A percentile compares a stretch with the other conserved stretches of the same genome.
phyloP scores from a whole-genome alignment of 371 early-diverging fungal species.

The Zychaea mexicana region DNA sequence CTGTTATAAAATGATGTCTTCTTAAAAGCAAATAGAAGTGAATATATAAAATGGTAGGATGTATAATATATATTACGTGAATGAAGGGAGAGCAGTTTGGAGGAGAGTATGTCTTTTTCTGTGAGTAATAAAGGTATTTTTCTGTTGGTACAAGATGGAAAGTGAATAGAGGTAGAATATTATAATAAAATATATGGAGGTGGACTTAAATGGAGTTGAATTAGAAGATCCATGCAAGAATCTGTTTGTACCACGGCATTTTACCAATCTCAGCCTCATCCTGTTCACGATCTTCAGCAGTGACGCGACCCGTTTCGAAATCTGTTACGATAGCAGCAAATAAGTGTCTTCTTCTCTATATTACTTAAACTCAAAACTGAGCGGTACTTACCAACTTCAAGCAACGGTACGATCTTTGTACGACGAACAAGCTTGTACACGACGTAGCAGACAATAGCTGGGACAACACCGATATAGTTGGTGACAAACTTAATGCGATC shows the following conservation, averaged over 20 bases:
- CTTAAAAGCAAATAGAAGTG: no score
- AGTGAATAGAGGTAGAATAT: not conserved
- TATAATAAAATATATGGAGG: not conserved
- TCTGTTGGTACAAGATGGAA: not conserved
- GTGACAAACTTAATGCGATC: conserved; percentile 23
- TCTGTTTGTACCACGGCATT: conserved; percentile 10
- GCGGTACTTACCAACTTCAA: conserved; percentile 46
- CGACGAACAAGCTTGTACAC: conserved; percentile 49
- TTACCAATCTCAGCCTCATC: conserved; percentile 22
- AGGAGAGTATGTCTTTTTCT: not conserved
- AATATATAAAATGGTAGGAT: no score
- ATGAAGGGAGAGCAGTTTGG: not conserved
- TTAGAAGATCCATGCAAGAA: conserved; percentile 9
- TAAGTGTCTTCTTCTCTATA: no score
- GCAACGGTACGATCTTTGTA: conserved; percentile 57
- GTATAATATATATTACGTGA: no score
- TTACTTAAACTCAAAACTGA: no score
- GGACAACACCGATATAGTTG: conserved; percentile 46
- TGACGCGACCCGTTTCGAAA: conserved; percentile 31
- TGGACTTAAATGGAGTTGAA: not conserved
- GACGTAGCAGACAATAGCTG: conserved; percentile 47
- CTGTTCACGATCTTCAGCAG: conserved; percentile 32
- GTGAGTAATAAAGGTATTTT: not conserved
- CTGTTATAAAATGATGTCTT: no score
- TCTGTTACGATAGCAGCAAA: no score